A percentile compares a stretch with the other conserved stretches of the same genome.
Evolutionary conservation across 768 basidiomycete genomes (phyloP).

Genomic region (Russula dissimulans): DNA sequence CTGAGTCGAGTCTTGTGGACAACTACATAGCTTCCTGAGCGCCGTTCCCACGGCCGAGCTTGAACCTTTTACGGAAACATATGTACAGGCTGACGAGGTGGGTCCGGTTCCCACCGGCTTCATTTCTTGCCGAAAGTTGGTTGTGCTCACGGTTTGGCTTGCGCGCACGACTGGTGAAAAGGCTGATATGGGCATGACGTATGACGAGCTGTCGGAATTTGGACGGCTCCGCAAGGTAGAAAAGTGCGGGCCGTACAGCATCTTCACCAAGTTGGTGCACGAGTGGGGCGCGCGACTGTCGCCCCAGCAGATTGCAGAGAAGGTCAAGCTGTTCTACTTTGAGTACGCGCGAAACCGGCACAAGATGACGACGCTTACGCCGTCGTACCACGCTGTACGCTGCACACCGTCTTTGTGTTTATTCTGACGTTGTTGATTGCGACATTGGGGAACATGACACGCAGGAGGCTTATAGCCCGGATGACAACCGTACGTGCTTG

Average conservation of each 20-base stretch:
- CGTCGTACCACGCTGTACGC: slow-evolving; percentile 86
- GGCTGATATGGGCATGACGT: slow-evolving; percentile 99
- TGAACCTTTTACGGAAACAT: slow-evolving; percentile 89
- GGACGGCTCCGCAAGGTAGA: slow-evolving; percentile 91
- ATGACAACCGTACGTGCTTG: slow-evolving; percentile 73
- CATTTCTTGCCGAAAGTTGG: neutral
- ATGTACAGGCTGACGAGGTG: slow-evolving; percentile 94
- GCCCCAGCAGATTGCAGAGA: slow-evolving; percentile 84
- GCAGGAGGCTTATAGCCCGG: slow-evolving; percentile 92
- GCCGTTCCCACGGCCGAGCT: slow-evolving; percentile 94
- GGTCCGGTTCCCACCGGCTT: slow-evolving; percentile 9
- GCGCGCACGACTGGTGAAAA: slow-evolving; percentile 23
- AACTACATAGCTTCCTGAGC: slow-evolving; percentile 60
- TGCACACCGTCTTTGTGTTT: neutral
- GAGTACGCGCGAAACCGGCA: slow-evolving; percentile 94
- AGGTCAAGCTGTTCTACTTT: slow-evolving; percentile 96
- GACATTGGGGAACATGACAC: neutral
- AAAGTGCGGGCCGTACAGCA: slow-evolving; percentile 96
- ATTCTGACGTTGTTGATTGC: neutral
- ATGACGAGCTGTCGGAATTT: slow-evolving; percentile 90
- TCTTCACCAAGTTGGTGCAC: slow-evolving; percentile 89
- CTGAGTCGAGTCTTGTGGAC: too few relatives aligned
- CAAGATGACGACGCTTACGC: slow-evolving; percentile 97
- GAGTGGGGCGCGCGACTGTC: slow-evolving; percentile 88
- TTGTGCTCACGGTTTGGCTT: neutral